Evolutionary conservation across 2,329 filamentous ascomycete genomes (phyloP).

Genomic region (Cordyceps cicadae): DNA sequence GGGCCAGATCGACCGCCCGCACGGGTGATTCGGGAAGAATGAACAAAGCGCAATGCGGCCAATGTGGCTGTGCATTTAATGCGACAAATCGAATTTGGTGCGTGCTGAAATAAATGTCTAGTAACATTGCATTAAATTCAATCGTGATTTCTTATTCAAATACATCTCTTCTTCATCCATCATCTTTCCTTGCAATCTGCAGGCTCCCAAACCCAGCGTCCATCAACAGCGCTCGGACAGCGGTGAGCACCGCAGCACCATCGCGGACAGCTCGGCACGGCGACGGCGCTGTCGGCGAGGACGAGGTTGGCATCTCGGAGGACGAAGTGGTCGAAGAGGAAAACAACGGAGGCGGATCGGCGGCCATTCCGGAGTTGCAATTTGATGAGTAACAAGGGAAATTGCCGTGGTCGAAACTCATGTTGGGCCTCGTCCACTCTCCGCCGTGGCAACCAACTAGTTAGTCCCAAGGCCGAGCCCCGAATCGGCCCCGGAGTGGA

Average conservation of each 20-base stretch:
- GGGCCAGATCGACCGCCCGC: background rate
- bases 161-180: background rate
- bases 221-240: constrained; percentile 14
- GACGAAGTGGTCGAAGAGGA: constrained; percentile 15
- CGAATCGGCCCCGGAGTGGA: background rate
- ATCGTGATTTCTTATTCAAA: no score
- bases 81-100: no score
- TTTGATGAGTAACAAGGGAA: no score
- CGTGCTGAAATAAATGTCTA: no score
- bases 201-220: constrained; percentile 12
- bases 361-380: no score
- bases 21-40: background rate
- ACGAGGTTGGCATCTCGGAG: constrained; percentile 18
- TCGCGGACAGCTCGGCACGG: no score
- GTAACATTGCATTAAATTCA: no score
- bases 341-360: constrained; percentile 8
- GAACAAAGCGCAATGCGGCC: background rate
- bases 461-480: constrained; percentile 3
- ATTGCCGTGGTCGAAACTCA: no score
- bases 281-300: constrained; percentile 12
- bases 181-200: constrained; percentile 5
- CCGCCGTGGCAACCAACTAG: background rate
- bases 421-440: no score
- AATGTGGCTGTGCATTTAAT: no score
- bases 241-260: constrained; percentile 12